These are phyloP conservation scores for Beauveria bassiana DNA, from an alignment of 2,329 filamentous ascomycete genomes.

Conservation along the genomic window DNA sequence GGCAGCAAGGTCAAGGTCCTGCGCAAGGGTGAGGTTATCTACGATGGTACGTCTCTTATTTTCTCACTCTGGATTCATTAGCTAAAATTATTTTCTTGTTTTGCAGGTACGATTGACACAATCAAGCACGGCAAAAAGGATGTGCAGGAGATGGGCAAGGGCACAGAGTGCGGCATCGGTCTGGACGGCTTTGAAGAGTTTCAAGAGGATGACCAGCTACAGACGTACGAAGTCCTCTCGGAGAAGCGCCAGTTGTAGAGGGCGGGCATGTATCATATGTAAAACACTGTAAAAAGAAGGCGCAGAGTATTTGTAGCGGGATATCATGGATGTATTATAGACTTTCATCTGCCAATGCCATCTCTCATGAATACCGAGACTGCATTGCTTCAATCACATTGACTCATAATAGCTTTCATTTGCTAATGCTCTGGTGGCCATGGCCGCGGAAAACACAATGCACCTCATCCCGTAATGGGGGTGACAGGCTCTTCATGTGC, in stretches of 20 bases:
- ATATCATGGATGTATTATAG: slow-evolving; percentile 8
- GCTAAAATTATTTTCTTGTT: not conserved
- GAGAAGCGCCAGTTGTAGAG: slow-evolving; percentile 57
- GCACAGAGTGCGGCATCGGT: slow-evolving; percentile 84
- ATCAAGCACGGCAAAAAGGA: slow-evolving; percentile 93
- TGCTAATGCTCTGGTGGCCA: no score
- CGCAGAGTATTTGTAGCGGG: not conserved
- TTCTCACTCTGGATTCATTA: not conserved
- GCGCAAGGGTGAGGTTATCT: slow-evolving; percentile 62
- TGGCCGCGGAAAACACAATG: no score
- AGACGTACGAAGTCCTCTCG: slow-evolving; percentile 72
- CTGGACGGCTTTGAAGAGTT: slow-evolving; percentile 77
- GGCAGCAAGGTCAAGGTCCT: slow-evolving; percentile 62
- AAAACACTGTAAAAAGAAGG: not conserved
- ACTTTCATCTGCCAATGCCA: not conserved
- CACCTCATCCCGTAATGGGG: no score
- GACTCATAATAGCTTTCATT: no score
- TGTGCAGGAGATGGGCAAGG: slow-evolving; percentile 80
- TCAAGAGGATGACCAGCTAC: slow-evolving; percentile 73
- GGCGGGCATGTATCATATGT: slow-evolving; percentile 2
- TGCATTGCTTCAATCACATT: no score
- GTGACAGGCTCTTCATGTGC: no score
- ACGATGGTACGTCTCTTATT: slow-evolving; percentile 60
- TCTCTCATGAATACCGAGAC: not conserved
- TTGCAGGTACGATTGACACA: slow-evolving; percentile 63